Evolutionary conservation across 768 basidiomycete species (phyloP), one percentile per base, ranked within the genome.

Genomic region (Tricholoma hemisulphureum): DNA sequence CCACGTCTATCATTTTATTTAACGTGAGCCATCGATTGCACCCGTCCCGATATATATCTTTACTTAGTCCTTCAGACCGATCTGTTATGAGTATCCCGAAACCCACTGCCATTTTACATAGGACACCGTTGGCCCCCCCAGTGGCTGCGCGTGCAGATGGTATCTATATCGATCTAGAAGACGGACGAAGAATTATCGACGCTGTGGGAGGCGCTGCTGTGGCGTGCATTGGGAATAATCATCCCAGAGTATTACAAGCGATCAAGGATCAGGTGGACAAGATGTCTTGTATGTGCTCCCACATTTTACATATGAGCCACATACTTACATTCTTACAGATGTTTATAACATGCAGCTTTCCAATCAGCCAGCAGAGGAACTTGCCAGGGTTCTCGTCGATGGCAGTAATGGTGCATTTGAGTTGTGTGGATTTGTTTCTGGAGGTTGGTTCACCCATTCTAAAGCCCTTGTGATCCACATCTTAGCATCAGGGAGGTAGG

Each of bases 161-260:
- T 16, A 80, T 86, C 32, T 91, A 93, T 66, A 71, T 93, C 43
- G 80, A 81, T 20, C 79, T 93, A 6, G 83, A 87, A 62, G 84
- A 85, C 70, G 93, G 92, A 0, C 77, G 75, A 52, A 80, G 73
- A 56, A 67, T 93, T 28, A 79, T 94, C 63, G 93, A 95, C 73
- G 89, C 81, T 6, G 85, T 91, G 45, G 93, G 93, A 45, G 93
- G 93, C 26, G 92, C 92, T 6, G 91, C 93, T 9, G 93, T 95
- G 26, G 71, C 85, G 10, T 91, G 88, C 69, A 69, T 95, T 43
- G 93, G 93, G 2, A 84, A 85, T 57, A 82, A 80, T 20, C 85
- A 93, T 66, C 89, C 88, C 2, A 81, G 79, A 58, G 89, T 93
- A 31, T 76, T 82, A 57, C 75, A 86, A 66, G 89, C 89, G 2